Base-by-base conservation (phyloP, 371 early-diverging fungal genomes). In the Batkoa obscura region DNA sequence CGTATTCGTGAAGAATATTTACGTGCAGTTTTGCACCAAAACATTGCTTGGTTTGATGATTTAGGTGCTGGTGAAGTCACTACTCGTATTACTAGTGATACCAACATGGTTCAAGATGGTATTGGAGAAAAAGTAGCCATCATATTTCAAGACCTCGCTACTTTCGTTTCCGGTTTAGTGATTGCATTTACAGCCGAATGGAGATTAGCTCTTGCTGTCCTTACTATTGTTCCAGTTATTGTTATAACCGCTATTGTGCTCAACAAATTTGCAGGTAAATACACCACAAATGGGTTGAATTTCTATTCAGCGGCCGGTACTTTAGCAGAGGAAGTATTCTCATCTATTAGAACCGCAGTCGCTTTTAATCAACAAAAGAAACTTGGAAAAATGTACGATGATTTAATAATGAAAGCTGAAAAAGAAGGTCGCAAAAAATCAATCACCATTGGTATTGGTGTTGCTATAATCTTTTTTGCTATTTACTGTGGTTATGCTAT, bases 11-110 rank as follows among this genome's bases (percentile, higher is more conserved):
- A 64, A 38, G 54, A 60, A 46, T 61, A 73, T 9, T 82, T 68
- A 59, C 83, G 82, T 38, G 81, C 81, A 33, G 72, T 90, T 42
- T 69, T 98, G 39, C 79, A 86, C 35, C 94, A 95, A 64, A 88
- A 96, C 30, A 76, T 90, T 58, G 81, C 78, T 17, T 98, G 87
- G 83, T 94, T 90, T 62, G 98, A 98, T 59, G 72, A 69, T 41
- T 67, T 76, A 48, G 72, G 74, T 63, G 64, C 74, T 57, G 85
- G 82, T 37, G 79, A 80, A 50, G 67, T 80, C 41, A 83, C 81
- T 9, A 80, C 68, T 80, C 76, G 86, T 55, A 73, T 88, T 15
- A 78, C 83, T n/a, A 73, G 79, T 62, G 81, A 90, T 69, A 77
- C 81, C 43, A 72, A 89, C 50, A 59, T 85, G 50, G 73, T 88